Conservation (phyloP, 495 filamentous ascomycete species). For the Podospora comata region DNA sequence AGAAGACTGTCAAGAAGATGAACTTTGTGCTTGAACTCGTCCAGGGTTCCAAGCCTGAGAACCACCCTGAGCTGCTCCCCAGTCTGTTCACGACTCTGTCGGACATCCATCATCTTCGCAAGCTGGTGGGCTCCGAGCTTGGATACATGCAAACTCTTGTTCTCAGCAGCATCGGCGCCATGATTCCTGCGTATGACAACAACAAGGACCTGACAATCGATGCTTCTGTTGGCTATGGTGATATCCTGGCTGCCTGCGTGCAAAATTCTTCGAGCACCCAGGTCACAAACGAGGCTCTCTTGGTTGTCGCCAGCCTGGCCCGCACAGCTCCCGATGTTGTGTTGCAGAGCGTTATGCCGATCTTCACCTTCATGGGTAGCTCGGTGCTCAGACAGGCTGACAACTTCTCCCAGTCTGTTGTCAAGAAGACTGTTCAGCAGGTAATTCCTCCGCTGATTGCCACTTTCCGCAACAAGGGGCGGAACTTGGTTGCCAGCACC, state of each 20-base stretch:
- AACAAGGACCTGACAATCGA: slow-evolving; percentile 62
- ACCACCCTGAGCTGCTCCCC: slow-evolving; percentile 68
- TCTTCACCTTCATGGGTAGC: slow-evolving; percentile 95
- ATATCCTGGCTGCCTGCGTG: slow-evolving; percentile 86
- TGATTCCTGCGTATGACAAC: slow-evolving; percentile 69
- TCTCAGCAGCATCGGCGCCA: slow-evolving; percentile 69
- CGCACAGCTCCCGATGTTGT: slow-evolving; percentile 81
- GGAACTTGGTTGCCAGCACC: slow-evolving; percentile 71
- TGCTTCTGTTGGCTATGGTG: slow-evolving; percentile 70
- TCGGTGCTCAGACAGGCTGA: slow-evolving; percentile 86
- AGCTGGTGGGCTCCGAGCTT: slow-evolving; percentile 67
- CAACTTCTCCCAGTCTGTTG: slow-evolving; percentile 91
- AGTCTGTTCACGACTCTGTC: slow-evolving; percentile 76
- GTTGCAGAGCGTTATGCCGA: slow-evolving; percentile 95
- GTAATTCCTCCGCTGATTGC: slow-evolving; percentile 88
- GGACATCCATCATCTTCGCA: slow-evolving; percentile 78
- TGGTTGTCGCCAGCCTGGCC: slow-evolving; percentile 82
- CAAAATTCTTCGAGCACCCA: slow-evolving; percentile 82
- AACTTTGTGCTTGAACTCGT: slow-evolving; percentile 88
- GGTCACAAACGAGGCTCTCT: slow-evolving; percentile 84
- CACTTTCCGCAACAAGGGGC: slow-evolving; percentile 74
- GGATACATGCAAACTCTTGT: slow-evolving; percentile 82
- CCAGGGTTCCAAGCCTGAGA: slow-evolving; percentile 67
- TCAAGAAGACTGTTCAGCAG: slow-evolving; percentile 81
- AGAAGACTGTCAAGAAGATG: slow-evolving; percentile 62